A percentile compares a stretch with the other conserved stretches of the same genome.
These are phyloP conservation scores for Cordyceps cateniannulata DNA, from an alignment of 2,329 filamentous ascomycete species.

Conservation along the genomic window DNA sequence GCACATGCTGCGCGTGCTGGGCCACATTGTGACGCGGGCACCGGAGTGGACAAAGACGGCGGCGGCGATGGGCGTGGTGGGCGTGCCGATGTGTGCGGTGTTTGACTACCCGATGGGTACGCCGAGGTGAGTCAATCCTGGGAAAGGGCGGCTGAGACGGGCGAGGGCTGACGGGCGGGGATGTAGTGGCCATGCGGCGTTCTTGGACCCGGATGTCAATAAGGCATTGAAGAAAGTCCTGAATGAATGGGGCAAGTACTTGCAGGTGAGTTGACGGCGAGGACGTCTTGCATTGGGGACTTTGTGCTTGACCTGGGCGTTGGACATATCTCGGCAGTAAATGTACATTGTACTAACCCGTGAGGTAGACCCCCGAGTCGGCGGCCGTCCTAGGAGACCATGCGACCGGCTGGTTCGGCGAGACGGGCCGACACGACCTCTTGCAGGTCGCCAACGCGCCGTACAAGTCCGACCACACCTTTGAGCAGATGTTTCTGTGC, in stretches of 20 bases:
- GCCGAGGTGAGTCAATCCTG: conserved; percentile 33
- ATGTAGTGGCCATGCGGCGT: conserved; percentile 42
- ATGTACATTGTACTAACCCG: not conserved
- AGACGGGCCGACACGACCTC: conserved; percentile 40
- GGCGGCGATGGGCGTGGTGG: conserved; percentile 19
- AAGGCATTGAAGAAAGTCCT: conserved; percentile 46
- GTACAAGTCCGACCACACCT: conserved; percentile 35
- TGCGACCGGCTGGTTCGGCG: conserved; percentile 48
- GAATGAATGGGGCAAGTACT: conserved; percentile 51
- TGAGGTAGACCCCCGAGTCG: conserved; percentile 42
- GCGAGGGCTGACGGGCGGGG: not conserved
- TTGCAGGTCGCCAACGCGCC: conserved; percentile 47
- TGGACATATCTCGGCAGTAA: too few relatives aligned
- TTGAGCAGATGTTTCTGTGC: conserved; percentile 56
- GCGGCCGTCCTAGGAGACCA: conserved; percentile 42
- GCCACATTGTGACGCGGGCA: conserved; percentile 47
- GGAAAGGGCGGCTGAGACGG: not conserved
- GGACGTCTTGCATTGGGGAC: not conserved
- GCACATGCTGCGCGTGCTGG: conserved; percentile 61
- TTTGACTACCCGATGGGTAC: conserved; percentile 48
- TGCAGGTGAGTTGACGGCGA: conserved; percentile 38
- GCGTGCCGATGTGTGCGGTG: conserved; percentile 11
- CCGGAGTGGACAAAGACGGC: conserved; percentile 49
- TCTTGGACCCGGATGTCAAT: conserved; percentile 50
- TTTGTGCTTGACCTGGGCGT: not conserved